Evolutionary conservation across 345 rosid species (phyloP).

Genomic region (Zanthoxylum bungeanum): DNA sequence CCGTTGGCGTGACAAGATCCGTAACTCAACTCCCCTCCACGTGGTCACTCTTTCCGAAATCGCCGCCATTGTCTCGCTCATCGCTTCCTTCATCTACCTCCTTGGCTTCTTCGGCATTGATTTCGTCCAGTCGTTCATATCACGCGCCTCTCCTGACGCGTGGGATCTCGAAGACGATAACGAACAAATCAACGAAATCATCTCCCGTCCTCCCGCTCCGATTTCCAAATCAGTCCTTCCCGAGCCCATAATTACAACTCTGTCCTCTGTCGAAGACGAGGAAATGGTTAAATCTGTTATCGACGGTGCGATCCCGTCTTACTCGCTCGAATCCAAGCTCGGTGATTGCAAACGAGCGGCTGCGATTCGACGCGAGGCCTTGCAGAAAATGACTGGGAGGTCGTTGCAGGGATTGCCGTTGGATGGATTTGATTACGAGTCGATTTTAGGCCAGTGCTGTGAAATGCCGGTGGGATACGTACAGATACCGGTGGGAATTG

Average conservation of each 20-base stretch:
- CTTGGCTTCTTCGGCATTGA: slow-evolving; percentile 36
- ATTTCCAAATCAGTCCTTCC: too few species aligned
- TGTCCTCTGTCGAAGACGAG: slow-evolving; percentile 34
- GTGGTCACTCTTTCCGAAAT: slow-evolving; percentile 39
- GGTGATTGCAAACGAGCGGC: slow-evolving; percentile 46
- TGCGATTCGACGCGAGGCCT: slow-evolving; percentile 36
- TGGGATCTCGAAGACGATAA: slow-evolving; percentile 6
- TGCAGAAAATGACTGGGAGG: slow-evolving; percentile 37
- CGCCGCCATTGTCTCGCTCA: slow-evolving; percentile 27
- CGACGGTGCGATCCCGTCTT: slow-evolving; percentile 30
- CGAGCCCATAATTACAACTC: neutral
- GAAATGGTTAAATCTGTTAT: slow-evolving; percentile 30
- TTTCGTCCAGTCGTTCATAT: slow-evolving; percentile 22
- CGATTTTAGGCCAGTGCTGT: slow-evolving; percentile 55
- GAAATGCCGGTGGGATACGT: slow-evolving; percentile 59
- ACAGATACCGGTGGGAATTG: slow-evolving; percentile 62
- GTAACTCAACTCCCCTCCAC: slow-evolving; percentile 39
- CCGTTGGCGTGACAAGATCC: slow-evolving; percentile 46
- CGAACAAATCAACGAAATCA: too few species aligned
- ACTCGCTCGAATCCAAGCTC: slow-evolving; percentile 42
- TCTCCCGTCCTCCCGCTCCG: too few species aligned
- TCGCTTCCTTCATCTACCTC: slow-evolving; percentile 30
- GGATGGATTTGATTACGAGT: slow-evolving; percentile 45
- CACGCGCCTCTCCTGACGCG: slow-evolving; percentile 12
- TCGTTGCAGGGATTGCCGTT: slow-evolving; percentile 42